Percentiles rank a stretch among this genome's conserved stretches.
Conservation (phyloP, 139 green algal species). For the Picochlorum sp. region DNA sequence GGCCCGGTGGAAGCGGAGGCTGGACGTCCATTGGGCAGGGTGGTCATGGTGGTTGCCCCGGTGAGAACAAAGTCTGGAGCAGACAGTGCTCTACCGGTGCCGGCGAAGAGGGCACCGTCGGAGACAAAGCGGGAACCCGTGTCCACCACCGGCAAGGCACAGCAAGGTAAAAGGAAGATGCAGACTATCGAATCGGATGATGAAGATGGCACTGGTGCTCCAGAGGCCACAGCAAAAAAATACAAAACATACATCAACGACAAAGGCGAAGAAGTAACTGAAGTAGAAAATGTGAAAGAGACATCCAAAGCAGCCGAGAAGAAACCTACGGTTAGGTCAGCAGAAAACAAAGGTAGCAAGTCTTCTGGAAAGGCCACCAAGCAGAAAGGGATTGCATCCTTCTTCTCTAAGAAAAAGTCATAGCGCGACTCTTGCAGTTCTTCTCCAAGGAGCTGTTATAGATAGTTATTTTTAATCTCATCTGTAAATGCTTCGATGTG, state of each 20-base stretch:
- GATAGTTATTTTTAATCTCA: neutral
- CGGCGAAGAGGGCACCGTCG: too few relatives aligned
- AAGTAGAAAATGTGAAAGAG: constrained; percentile 2
- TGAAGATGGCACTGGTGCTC: neutral
- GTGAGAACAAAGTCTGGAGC: too few relatives aligned
- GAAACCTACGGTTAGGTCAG: neutral
- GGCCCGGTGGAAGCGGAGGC: too few relatives aligned
- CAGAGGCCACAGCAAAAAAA: neutral
- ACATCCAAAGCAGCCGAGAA: constrained; percentile 4
- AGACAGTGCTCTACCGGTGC: too few relatives aligned
- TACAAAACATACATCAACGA: constrained; percentile 33
- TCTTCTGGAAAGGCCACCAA: constrained; percentile 11
- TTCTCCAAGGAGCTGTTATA: too few relatives aligned
- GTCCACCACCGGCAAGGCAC: neutral
- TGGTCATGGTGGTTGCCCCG: too few relatives aligned
- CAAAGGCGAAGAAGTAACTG: constrained; percentile 42
- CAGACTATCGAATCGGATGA: constrained; percentile 9
- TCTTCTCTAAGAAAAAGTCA: constrained; percentile 20
- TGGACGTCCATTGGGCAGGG: too few relatives aligned
- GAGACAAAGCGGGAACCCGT: too few relatives aligned
- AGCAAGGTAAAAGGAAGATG: constrained; percentile 3
- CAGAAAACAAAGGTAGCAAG: neutral
- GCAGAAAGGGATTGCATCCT: constrained; percentile 21
- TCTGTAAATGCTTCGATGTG: constrained; percentile 9
- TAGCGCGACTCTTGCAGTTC: too few relatives aligned